Evolutionary conservation across 108 stramenopile species (phyloP), one percentile per base, ranked within the genome.

Genomic region (Bacterosira constricta): DNA sequence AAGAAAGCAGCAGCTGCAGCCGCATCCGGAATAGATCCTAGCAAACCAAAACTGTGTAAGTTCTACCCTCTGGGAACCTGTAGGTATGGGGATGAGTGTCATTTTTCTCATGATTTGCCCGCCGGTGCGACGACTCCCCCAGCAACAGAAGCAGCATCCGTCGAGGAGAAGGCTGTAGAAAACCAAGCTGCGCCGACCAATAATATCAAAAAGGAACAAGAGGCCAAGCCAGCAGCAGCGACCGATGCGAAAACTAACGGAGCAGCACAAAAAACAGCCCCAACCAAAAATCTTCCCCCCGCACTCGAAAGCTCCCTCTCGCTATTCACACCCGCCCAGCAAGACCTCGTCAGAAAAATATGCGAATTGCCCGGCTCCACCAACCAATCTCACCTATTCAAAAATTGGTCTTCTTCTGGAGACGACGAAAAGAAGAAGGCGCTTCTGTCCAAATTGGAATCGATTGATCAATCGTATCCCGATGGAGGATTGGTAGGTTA

Each of bases 401-500:
- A 82, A 56, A 47, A 66, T 29, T 89, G 83, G 83, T 49, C 62
- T 15, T 45, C 47, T 45, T 53, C 37, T 39, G 52, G 30, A 4
- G 39, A 67, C 23, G 58, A 54, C 35, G 59, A 52, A 31, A 70
- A 80, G 61, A 59, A 71, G 67, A 74, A 53, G 7, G 69, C 63
- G 7, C 30, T 90, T 15, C 75, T 88, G 20, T 29, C 68, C 6
- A 89, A 90, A 61, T 61, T 94, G 31, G 81, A 86, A 61, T 61
- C 67, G 20, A 38, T 94, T 3, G 76, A 94, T 54, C 59, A 85
- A 34, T 79, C 84, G 4, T 91, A 90, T 38, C 84, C 86, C 44
- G 61, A 53, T 18, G 80, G 74, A 25, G 90, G 91, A 39, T 58
- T 93, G 20, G 11, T 50, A 4, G 83, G 81, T 20, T 93, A 96